Evolutionary conservation across 1,284 basidiomycete genomes (phyloP).

Genomic region (Trichosporon faecale): DNA sequence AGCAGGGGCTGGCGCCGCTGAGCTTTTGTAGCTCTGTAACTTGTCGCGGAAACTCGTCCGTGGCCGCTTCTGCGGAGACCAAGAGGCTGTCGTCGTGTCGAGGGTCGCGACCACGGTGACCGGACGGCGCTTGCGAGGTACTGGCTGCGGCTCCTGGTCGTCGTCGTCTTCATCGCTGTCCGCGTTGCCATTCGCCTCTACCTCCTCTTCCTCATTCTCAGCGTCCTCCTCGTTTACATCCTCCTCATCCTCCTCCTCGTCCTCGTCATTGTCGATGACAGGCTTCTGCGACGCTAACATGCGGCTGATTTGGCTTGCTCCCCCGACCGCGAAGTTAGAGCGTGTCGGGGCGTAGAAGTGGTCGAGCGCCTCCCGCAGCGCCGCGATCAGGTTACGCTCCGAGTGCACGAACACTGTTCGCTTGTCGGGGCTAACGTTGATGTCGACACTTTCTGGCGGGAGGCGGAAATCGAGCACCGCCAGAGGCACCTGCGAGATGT

Average conservation of each 20-base stretch:
- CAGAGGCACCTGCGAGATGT: conserved; percentile 74
- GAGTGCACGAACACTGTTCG: conserved; percentile 88
- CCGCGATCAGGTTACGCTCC: conserved; percentile 74
- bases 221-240: neutral
- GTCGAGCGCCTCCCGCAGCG: conserved; percentile 71
- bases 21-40: neutral
- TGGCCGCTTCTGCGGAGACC: conserved; percentile 27
- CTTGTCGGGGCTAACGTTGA: conserved; percentile 97
- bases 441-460: conserved; percentile 79
- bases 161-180: neutral
- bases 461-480: conserved; percentile 78
- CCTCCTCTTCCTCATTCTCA: too few relatives aligned
- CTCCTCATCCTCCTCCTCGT: conserved; percentile 18
- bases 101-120: conserved; percentile 24
- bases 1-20: conserved; percentile 19
- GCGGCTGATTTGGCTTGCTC: conserved; percentile 39
- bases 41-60: neutral
- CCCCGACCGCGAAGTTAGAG: conserved; percentile 65
- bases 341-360: conserved; percentile 63
- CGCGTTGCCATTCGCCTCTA: neutral
- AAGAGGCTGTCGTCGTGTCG: conserved; percentile 30
- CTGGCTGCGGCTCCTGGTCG: neutral
- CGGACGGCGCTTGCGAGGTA: neutral
- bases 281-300: neutral
- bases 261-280: conserved; percentile 19